Evolutionary conservation across 352 stramenopile genomes (phyloP), one percentile per base, ranked within the genome.

Genomic region (Ochromonadaceae sp.): DNA sequence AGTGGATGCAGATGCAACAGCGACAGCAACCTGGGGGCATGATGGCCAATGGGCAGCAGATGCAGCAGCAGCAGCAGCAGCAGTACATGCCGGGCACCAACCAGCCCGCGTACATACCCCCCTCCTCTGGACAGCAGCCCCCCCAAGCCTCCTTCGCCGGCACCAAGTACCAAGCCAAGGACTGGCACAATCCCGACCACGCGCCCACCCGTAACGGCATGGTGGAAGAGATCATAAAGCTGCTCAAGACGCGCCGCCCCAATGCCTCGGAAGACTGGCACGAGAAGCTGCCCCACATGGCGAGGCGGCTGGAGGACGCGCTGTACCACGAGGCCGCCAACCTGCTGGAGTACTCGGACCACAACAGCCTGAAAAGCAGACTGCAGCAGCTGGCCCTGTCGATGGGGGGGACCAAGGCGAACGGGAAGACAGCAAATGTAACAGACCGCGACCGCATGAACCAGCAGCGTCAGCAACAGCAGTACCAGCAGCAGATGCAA

Each of bases 231-330:
- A 73, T 73, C 31, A 53, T 73, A 17, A 76, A 84, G 17, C 80
- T 98, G 25, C 78, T 98, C 38, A 82, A 95, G 66, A 88, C 90
- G 52, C 84, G 95, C 53, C 87, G 91, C 36, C 89, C 90, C 32
- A 95, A 97, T 74, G 88, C 91, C 3, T 85, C 88, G 2, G 76
- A 87, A 28, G 92, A 96, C 69, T 97, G 91, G 91, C 73, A 97
- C 43, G 85, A 96, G 62, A 95, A 96, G 68, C 77, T 98, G 22
- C 90, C 90, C 0, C 87, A 97, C 69, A 98, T 98, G 91, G 92
- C 92, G 0, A 90, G 95, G 65, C 82, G 90, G 46, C 76, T 98
- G 40, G 92, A 98, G 70, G 90, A 97, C 59, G 91, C 90, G 62
- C 85, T 95, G 49, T 98, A 97, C 66, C 81, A 81, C 2, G 86